Base-by-base conservation (phyloP, 2,329 filamentous ascomycete genomes). In the Cryphonectria radicalis region DNA sequence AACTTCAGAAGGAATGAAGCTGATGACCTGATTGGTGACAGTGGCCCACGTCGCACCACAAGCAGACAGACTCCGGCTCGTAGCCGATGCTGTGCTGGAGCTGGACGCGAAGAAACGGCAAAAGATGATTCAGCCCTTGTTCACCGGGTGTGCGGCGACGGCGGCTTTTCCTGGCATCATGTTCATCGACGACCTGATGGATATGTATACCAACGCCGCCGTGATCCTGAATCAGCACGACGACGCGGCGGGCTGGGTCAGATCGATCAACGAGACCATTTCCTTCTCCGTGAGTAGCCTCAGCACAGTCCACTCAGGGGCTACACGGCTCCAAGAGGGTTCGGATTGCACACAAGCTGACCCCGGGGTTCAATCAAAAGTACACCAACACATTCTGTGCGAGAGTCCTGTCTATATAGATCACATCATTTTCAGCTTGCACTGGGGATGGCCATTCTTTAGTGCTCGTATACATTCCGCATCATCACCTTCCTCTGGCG, bases 171-270 rank as follows among this genome's bases (percentile, higher is more conserved):
- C 80, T 0, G 78, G 75, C 0, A 73, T 77, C 6, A 75, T 75
- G 46, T 82, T 82, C 72, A 72, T 77, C 0, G 76, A 78, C 7
- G 80, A 82, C 50, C 71, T 82, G 55, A 80, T 81, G 79, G 81
- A 82, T 43, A 78, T 80, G 74, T 81, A 80, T 11, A 79, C 79
- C 0, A 76, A 80, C 5, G 78, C 78, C 1, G 74, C 75, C 1
- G 64, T 81, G 1, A 72, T 82, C 0, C 69, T 82, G 2, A 82
- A 82, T 70, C 70, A 69, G 68, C 77, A 79, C 14, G 72, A 75
- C 0, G 74, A 75, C 35, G 73, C 75, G 14, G 70, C 72, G 0
- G 55, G 7, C 37, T 63, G 60, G 60, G 37, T 63, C 60, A 63
- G 22, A 37, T 63, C 60, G 22, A 13, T 63, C 8, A n/a, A n/a